Base-by-base conservation (phyloP, 2,329 filamentous ascomycete genomes). In the Clonostachys sp. region DNA sequence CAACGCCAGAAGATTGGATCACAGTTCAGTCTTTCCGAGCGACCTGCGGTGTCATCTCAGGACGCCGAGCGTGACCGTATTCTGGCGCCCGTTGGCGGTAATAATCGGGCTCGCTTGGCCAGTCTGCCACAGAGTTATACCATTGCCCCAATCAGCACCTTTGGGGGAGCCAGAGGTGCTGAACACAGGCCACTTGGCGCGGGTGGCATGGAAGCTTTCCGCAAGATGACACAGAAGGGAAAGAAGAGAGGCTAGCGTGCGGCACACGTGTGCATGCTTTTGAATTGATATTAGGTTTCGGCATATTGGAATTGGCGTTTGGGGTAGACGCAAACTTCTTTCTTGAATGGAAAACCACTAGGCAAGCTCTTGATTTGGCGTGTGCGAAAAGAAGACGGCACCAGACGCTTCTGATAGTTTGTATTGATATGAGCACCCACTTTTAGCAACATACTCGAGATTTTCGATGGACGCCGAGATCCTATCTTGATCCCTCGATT, bases 181-280 rank as follows among this genome's bases (percentile, higher is more conserved):
- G 78, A 81, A 53, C 78, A 78, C 53, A 72, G 79, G 40, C 82
- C 82, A 12, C 78, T 85, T 51, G 82, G 82, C 45, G 75, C 81
- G n/a, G 74, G 74, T 51, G 82, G 81, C 49, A 71, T 81, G 62
- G 81, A 84, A 54, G 81, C 82, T 2, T 86, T 86, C 67, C 73
- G 80, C 52, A 81, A 75, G 66, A 84, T 86, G 75, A 83, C 80
- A 10, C 75, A 81, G 57, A 84, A 81, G 65, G 74, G 73, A 52
- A 84, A 83, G 70, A 81, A 80, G 68, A 59, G 59, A 53, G 43
- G 16, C 36, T 43, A 30, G 24, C 6, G 24, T 30, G 8, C 24
- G 24, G 24, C 8, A 30, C 24, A 30, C 24, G 24, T 30, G 24
- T 30, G 24, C 9, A 30, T 30, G 24, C 24, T 30, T 30, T 30